Evolutionary conservation across 2,329 filamentous ascomycete species (phyloP), one percentile per base, ranked within the genome.

Genomic region (Penicillium sp.): DNA sequence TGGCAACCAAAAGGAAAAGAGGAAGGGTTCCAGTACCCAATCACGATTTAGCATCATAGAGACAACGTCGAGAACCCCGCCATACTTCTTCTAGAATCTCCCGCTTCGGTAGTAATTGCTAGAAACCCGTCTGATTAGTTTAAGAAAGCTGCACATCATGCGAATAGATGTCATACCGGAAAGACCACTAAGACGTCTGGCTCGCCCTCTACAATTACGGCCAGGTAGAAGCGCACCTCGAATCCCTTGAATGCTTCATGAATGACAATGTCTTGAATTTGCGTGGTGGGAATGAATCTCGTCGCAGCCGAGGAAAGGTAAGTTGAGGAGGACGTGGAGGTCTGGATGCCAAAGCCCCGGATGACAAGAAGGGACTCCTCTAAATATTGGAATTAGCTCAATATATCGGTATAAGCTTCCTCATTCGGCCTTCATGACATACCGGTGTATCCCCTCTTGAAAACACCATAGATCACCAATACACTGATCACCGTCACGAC

Each of bases 171-270:
- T 75, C 80, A 64, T 70, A 86, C 83, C 2, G 93, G 93, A 71
- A 99, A 99, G 3, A 97, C 92, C n/a, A 99, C 93, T 0, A 97
- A 90, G 4, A 96, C 83, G 61, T 94, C 88, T 50, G 88, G 84
- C 75, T 97, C 93, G 2, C 87, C 92, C 64, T 95, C 89, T 16
- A 97, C 91, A 49, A 97, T 88, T 26, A 97, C 90, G 4, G 91
- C 86, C 8, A 99, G 78, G 69, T 96, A 97, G 69, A 93, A 96
- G 36, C 88, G 80, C 31, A 97, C 92, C 75, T 92, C 91, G 67
- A 97, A 96, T 0, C 92, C 92, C 53, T 85, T 86, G 74, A 97
- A 97, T 3, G 92, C 94, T 78, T 99, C 94, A 71, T 97, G 92
- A 47, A 99, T 90, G 50, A 97, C 85, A 52, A 99, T 88, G 71